These are phyloP conservation scores for Tuber magnatum DNA, from an alignment of 495 filamentous ascomycete species.

Conservation along the genomic window DNA sequence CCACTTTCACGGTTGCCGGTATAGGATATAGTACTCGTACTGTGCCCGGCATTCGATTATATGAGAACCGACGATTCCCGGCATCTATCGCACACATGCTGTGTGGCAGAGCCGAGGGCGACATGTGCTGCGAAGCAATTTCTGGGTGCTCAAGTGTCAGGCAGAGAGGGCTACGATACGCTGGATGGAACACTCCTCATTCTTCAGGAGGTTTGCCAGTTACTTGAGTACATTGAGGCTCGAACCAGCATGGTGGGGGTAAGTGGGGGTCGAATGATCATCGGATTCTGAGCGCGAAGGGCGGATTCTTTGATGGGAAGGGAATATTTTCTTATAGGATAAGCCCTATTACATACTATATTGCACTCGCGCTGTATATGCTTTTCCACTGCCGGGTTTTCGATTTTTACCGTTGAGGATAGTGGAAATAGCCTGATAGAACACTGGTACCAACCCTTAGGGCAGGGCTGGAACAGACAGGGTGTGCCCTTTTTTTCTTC, in stretches of 20 bases:
- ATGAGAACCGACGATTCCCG: not conserved
- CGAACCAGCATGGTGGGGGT: not conserved
- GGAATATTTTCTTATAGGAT: not conserved
- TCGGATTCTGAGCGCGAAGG: not conserved
- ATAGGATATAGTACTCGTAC: conserved; percentile 1
- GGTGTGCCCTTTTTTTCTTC: not conserved
- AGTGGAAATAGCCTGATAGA: not conserved
- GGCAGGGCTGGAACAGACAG: not conserved
- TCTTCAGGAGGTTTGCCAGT: not conserved
- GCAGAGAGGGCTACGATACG: not conserved
- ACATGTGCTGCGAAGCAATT: not conserved
- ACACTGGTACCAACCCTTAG: not conserved
- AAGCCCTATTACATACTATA: not conserved
- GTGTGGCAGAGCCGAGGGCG: not conserved
- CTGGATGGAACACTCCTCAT: not conserved
- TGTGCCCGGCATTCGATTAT: not conserved
- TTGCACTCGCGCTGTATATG: not conserved
- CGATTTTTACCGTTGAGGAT: not conserved
- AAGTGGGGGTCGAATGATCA: not conserved
- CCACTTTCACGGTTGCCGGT: not conserved
- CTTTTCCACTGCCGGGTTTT: not conserved
- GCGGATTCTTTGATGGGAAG: not conserved
- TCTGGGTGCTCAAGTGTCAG: not conserved
- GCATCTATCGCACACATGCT: conserved; percentile 3
- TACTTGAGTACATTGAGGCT: not conserved